phyloP scores from a whole-genome alignment of 345 rosid genomes.

The Cardiospermum halicacabum region DNA sequence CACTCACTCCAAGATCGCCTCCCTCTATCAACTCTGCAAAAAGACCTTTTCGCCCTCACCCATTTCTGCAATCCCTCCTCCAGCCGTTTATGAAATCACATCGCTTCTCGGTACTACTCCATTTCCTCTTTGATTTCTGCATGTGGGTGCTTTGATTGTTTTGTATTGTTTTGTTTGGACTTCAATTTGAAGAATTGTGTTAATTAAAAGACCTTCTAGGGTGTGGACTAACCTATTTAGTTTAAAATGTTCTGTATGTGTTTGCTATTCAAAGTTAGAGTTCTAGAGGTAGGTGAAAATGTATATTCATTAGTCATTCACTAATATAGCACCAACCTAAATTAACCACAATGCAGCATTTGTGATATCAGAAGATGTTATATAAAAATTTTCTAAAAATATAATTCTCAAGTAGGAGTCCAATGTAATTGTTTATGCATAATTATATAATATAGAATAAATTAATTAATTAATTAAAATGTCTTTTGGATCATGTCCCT shows the following conservation, averaged over 20 bases:
- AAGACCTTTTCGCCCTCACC: slow-evolving; percentile 49
- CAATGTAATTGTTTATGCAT: not conserved
- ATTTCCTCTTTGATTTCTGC: not conserved
- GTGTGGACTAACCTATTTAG: too few species aligned
- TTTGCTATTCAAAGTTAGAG: too few species aligned
- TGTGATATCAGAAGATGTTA: too few species aligned
- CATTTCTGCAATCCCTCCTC: slow-evolving; percentile 43
- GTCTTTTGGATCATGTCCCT: not conserved
- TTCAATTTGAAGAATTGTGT: slow-evolving; percentile 4
- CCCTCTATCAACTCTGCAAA: slow-evolving; percentile 62
- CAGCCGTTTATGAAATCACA: slow-evolving; percentile 37
- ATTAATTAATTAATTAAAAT: not conserved
- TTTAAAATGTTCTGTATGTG: not conserved
- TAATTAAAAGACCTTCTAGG: too few species aligned
- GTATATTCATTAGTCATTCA: too few species aligned
- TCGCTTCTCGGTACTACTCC: slow-evolving; percentile 67
- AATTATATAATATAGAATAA: not conserved
- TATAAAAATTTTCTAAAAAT: too few species aligned
- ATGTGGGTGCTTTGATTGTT: slow-evolving; percentile 18
- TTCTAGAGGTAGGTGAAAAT: too few species aligned
- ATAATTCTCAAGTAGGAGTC: too few species aligned
- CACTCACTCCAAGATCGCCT: slow-evolving; percentile 61
- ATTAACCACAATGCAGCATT: too few species aligned
- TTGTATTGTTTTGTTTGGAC: slow-evolving; percentile 8
- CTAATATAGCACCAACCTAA: too few species aligned